A percentile compares a stretch with the other conserved stretches of the same genome.
phyloP scores from a whole-genome alignment of 129 eudicot genomes.

The Smallanthus sonchifolius region DNA sequence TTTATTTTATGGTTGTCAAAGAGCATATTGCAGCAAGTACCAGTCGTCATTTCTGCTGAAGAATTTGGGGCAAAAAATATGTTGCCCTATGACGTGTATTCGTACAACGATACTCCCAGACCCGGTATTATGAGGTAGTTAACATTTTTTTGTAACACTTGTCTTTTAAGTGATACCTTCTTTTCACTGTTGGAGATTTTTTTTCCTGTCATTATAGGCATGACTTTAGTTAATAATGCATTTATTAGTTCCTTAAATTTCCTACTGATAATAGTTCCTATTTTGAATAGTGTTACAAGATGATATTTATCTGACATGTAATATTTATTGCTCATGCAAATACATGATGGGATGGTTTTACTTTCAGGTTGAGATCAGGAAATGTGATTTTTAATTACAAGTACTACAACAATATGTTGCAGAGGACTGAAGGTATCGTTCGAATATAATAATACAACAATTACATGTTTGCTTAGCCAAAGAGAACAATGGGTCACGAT shows the following conservation, averaged over 20 bases:
- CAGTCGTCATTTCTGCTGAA: slow-evolving; percentile 63
- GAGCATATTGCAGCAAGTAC: slow-evolving; percentile 64
- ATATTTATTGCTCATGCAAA: neutral
- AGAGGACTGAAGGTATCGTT: slow-evolving; percentile 88
- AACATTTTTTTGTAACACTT: neutral
- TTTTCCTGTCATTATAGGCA: neutral
- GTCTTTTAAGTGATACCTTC: slow-evolving; percentile 2
- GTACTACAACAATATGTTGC: slow-evolving; percentile 72
- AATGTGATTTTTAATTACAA: slow-evolving; percentile 88
- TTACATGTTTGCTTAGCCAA: neutral
- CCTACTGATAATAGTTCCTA: neutral
- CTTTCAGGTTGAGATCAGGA: slow-evolving; percentile 80
- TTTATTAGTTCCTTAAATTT: no score
- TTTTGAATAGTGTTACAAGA: neutral
- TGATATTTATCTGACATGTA: neutral
- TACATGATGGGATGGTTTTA: slow-evolving; percentile 15
- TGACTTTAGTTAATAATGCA: neutral
- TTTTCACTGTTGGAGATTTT: slow-evolving; percentile 6
- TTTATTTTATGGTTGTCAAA: slow-evolving; percentile 22
- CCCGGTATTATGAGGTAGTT: slow-evolving; percentile 61
- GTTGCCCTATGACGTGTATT: slow-evolving; percentile 53
- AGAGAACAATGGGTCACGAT: neutral
- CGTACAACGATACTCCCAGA: slow-evolving; percentile 54
- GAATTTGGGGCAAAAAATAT: slow-evolving; percentile 67
- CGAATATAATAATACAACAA: slow-evolving; percentile 3